A percentile compares a stretch with the other conserved stretches of the same genome.
Conservation (phyloP, 164 flowering plant genomes). For the Echeveria elegans region DNA sequence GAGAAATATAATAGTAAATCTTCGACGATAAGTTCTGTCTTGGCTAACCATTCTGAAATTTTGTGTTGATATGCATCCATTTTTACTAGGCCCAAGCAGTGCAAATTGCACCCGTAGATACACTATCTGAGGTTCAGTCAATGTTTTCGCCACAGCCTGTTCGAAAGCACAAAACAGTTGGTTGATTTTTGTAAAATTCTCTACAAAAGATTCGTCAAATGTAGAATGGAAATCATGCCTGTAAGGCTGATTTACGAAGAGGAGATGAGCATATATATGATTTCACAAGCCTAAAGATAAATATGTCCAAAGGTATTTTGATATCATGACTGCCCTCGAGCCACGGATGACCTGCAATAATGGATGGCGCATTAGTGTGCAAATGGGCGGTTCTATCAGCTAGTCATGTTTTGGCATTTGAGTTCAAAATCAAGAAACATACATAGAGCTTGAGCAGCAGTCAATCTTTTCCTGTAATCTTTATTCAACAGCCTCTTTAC, state of each 20-base stretch:
- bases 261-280: constrained; percentile 77
- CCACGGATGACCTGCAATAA: constrained; percentile 91
- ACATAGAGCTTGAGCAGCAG: constrained; percentile 96
- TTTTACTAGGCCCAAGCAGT: constrained; percentile 70
- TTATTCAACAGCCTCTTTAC: constrained; percentile 85
- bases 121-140: constrained; percentile 55
- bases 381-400: not conserved
- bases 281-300: constrained; percentile 56
- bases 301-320: constrained; percentile 76
- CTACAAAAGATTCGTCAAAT: not conserved
- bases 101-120: constrained; percentile 78
- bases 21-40: not conserved
- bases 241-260: constrained; percentile 68
- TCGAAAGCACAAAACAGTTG: constrained; percentile 8
- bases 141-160: constrained; percentile 91
- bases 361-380: too few relatives aligned
- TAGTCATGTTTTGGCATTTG: not conserved
- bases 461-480: constrained; percentile 80
- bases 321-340: constrained; percentile 43
- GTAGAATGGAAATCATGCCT: constrained; percentile 31
- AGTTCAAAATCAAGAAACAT: constrained; percentile 46
- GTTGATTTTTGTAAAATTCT: not conserved
- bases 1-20: not conserved
- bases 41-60: constrained; percentile 66
- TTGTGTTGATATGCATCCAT: constrained; percentile 59